Base-by-base conservation (phyloP, 2,329 filamentous ascomycete species). In the Aspergillus pseudoglaucus region DNA sequence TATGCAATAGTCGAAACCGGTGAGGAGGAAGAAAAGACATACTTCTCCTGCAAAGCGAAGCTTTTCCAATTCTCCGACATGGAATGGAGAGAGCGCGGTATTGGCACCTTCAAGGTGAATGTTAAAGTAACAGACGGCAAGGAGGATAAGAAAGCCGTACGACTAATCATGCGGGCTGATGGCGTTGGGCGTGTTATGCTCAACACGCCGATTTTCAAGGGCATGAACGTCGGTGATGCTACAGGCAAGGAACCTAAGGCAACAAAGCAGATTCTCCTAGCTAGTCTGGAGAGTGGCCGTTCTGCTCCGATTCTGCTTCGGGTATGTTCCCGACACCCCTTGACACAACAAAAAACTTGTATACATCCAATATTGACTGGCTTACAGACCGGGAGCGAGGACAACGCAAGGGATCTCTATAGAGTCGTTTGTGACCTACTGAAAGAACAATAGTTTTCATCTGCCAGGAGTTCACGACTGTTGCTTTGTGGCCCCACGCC, bases 131-230 rank as follows among this genome's bases (percentile, higher is more conserved):
- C 25, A 4, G 75, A 78, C 20, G 76, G 79, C 37, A 76, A 83
- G 49, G 75, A 81, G 48, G 78, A 65, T 45, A 67, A 68, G 33
- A 66, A 61, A 40, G 75, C 73, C 51, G 79, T 85, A 20, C 85
- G 91, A 38, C 80, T 97, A 55, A 80, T 97, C 52, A 90, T 96
- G 83, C 85, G 91, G 15, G 89, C 94, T 56, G 90, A 96, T 61
- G 89, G 90, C 51, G 93, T 88, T 1, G 83, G 90, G 60, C 82
- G 89, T 18, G 83, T 97, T 46, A 84, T 95, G 52, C 75, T 97
- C 44, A 97, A 97, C 70, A 88, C 87, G 1, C 82, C 84, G 1
- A 77, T 97, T 50, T 80, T 89, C 50, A 85, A 87, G 48, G 81
- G 83, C 4, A 87, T 94, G 79, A 82, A 82, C 40, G 88, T 94